A percentile compares a stretch with the other conserved stretches of the same genome.
Evolutionary conservation across 2,329 filamentous ascomycete species (phyloP).

Genomic region (Cladosporium sp.): DNA sequence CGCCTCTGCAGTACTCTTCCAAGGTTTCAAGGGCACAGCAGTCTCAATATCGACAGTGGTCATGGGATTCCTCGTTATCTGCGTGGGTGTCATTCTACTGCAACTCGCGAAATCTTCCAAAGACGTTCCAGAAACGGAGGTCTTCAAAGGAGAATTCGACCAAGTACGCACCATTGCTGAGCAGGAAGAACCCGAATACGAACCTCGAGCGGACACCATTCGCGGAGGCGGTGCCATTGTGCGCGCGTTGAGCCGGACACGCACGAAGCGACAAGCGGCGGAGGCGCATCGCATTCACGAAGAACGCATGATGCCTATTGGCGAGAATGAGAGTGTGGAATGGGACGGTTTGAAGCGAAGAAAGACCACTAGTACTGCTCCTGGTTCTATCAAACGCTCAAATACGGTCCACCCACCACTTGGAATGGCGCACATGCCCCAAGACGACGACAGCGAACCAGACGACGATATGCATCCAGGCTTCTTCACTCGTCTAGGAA

Average conservation of each 20-base stretch:
- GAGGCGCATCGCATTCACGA: conserved; percentile 76
- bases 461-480: conserved; percentile 43
- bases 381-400: conserved; percentile 43
- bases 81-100: conserved; percentile 82
- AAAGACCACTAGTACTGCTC: conserved; percentile 47
- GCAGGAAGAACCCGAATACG: conserved; percentile 91
- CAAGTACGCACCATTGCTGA: conserved; percentile 94
- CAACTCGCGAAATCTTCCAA: conserved; percentile 97
- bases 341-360: conserved; percentile 88
- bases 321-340: conserved; percentile 76
- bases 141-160: conserved; percentile 89
- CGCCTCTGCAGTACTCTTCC: conserved; percentile 87
- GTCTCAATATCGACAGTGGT: conserved; percentile 82
- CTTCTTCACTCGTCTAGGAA: conserved; percentile 39
- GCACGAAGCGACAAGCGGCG: conserved; percentile 73
- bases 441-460: conserved; percentile 44
- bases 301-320: conserved; percentile 75
- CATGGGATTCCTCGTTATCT: conserved; percentile 91
- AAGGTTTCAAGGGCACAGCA: conserved; percentile 83
- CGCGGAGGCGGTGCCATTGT: conserved; percentile 86
- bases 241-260: conserved; percentile 69
- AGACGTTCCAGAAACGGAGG: conserved; percentile 87
- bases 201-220: conserved; percentile 94
- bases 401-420: conserved; percentile 68
- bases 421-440: conserved; percentile 80